phyloP scores from a whole-genome alignment of 148 eudicot species.

The Chenopodium suecicum region DNA sequence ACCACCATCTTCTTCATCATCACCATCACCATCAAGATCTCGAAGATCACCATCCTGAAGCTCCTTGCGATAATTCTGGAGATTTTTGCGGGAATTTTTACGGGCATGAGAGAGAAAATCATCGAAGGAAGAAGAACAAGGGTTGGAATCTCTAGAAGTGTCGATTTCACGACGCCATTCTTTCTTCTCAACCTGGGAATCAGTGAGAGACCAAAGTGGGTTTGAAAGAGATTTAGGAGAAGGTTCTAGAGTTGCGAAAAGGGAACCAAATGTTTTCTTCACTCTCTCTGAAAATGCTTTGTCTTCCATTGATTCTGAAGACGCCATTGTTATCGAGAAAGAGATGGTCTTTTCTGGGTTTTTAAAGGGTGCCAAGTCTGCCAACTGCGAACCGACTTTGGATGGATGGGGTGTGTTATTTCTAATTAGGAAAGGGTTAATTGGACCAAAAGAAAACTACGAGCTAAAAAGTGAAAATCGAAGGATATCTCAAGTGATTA shows the following conservation, averaged over 20 bases:
- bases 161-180: conserved; percentile 37
- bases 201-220: conserved; percentile 33
- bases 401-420: too few species aligned
- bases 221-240: conserved; percentile 20
- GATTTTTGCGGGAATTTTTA: conserved; percentile 23
- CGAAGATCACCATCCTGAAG: conserved; percentile 8
- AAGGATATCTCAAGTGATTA: too few species aligned
- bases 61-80: conserved; percentile 18
- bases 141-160: conserved; percentile 29
- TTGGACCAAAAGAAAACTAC: too few species aligned
- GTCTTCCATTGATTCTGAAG: conserved; percentile 6
- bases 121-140: conserved; percentile 35
- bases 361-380: too few species aligned
- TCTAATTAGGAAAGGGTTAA: too few species aligned
- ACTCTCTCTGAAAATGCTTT: conserved; percentile 31
- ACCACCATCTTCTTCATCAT: background rate
- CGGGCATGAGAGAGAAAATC: conserved; percentile 26
- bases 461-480: too few species aligned
- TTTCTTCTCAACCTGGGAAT: conserved; percentile 16
- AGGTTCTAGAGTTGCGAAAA: conserved; percentile 15
- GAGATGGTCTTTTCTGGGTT: too few species aligned
- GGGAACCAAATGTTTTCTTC: conserved; percentile 37
- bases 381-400: too few species aligned
- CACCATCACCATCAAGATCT: conserved; percentile 7
- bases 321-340: background rate